Evolutionary conservation across 1,284 basidiomycete species (phyloP), one percentile per base, ranked within the genome.

Genomic region (Fistulinella cinereoalba): DNA sequence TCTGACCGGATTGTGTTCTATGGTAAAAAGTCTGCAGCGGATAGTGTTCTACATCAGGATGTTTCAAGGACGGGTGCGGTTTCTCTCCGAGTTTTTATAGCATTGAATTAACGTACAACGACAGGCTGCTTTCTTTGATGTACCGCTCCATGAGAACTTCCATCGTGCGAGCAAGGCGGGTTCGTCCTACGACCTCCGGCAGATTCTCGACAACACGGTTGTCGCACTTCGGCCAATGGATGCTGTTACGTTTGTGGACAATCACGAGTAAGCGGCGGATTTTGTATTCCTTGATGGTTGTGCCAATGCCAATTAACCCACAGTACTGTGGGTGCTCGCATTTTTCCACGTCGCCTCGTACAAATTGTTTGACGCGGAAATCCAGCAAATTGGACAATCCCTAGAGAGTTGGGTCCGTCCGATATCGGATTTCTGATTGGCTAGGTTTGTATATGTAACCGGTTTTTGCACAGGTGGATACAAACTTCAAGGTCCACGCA

Each of bases 231-330:
- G 76, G 50, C 86, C 88, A 3, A 67, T 70, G n/a, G 83, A 87
- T 56, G 83, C 87, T 6, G 83, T 90, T 10, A 89, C 87, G 0
- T 90, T 91, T 57, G 87, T 90, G 3, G 87, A 90, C 57, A 90
- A 90, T 62, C 88, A 90, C 58, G 88, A 90, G 86, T 88, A 54
- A 66, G 77, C 70, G 11, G 22, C 28, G 1, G 6, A 3, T 41
- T 39, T 18, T 38, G 25, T 25, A 54, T 10, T 50, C 37, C 33
- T 32, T 16, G 7, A 3, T 13, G 10, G 31, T 27, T 32, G 6
- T 21, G 16, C 34, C 12, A 11, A 48, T 33, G 31, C 29, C 13
- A 47, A 43, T 12, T 44, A 38, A 19, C 16, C 36, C 38, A 33
- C 32, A 83, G 80, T 51, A 85, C 83, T 62, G 83, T 83, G 68